Evolutionary conservation across 345 rosid genomes (phyloP).

Genomic region (Hibiscus mutabilis): DNA sequence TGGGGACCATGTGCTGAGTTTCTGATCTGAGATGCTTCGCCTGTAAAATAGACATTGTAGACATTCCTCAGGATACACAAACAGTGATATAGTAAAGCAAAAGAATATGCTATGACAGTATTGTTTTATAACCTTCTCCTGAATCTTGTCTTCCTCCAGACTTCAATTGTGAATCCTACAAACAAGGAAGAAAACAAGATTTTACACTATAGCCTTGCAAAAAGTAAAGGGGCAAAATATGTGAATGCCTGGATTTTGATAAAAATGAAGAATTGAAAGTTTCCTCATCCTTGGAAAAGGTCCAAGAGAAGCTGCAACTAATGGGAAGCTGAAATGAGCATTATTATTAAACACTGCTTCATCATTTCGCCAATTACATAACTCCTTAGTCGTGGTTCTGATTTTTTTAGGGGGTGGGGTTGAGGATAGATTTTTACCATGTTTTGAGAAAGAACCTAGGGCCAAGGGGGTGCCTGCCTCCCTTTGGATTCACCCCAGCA

Average conservation of each 20-base stretch:
- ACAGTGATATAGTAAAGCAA: not conserved
- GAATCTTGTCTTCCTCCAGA: constrained; percentile 76
- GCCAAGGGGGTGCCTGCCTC: not conserved
- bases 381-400: no score
- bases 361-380: not conserved
- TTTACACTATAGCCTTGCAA: no score
- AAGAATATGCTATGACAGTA: not conserved
- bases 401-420: not conserved
- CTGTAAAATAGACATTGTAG: constrained; percentile 25
- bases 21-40: constrained; percentile 73
- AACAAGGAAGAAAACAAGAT: constrained; percentile 9
- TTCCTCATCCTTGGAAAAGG: not conserved
- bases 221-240: no score
- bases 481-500: not conserved
- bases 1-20: constrained; percentile 52
- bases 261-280: not conserved
- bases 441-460: not conserved
- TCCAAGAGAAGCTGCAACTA: not conserved
- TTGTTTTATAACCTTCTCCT: constrained; percentile 47
- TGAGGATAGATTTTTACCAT: not conserved
- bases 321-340: not conserved
- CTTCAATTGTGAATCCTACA: constrained; percentile 64
- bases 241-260: not conserved
- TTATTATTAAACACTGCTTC: not conserved
- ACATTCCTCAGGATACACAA: constrained; percentile 3